Evolutionary conservation across 257 asterid genomes (phyloP).

Genomic region (Hygrophila difformis): DNA sequence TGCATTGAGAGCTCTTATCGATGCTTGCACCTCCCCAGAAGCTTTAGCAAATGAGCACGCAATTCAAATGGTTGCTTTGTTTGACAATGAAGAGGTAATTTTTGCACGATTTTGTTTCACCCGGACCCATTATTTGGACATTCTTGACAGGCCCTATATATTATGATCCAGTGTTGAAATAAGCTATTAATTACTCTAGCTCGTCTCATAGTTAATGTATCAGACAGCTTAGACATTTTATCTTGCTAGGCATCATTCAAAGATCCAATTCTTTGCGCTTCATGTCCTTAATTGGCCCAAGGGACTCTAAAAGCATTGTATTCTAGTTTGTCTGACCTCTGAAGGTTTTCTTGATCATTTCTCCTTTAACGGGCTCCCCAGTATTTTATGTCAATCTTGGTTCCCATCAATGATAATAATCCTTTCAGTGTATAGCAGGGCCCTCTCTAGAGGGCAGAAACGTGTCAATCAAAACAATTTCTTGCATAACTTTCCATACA

Average conservation of each 20-base stretch:
- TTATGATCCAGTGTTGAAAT: not conserved
- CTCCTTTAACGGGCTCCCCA: conserved; percentile 6
- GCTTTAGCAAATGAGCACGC: conserved; percentile 66
- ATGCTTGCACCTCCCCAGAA: conserved; percentile 63
- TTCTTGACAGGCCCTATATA: conserved; percentile 10
- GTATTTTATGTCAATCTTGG: not conserved
- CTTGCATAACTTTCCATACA: too few species aligned
- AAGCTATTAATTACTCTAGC: conserved; percentile 2
- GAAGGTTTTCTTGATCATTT: conserved; percentile 3
- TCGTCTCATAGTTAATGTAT: not conserved
- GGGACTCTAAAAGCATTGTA: conserved; percentile 5
- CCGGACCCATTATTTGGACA: conserved; percentile 1
- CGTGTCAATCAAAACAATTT: too few species aligned
- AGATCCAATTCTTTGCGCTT: too few species aligned
- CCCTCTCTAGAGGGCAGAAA: too few species aligned
- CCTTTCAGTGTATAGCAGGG: too few species aligned
- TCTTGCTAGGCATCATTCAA: too few species aligned
- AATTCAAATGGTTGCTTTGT: conserved; percentile 86
- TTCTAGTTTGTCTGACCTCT: conserved; percentile 5
- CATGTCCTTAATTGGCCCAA: not conserved
- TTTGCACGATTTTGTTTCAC: conserved; percentile 13
- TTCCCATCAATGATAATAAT: too few species aligned
- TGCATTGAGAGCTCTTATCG: conserved; percentile 89
- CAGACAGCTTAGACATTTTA: not conserved
- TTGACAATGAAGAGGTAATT: conserved; percentile 93